A percentile compares a stretch with the other conserved stretches of the same genome.
phyloP scores from a whole-genome alignment of 179 eudicot species.

The Drosera spatulata region DNA sequence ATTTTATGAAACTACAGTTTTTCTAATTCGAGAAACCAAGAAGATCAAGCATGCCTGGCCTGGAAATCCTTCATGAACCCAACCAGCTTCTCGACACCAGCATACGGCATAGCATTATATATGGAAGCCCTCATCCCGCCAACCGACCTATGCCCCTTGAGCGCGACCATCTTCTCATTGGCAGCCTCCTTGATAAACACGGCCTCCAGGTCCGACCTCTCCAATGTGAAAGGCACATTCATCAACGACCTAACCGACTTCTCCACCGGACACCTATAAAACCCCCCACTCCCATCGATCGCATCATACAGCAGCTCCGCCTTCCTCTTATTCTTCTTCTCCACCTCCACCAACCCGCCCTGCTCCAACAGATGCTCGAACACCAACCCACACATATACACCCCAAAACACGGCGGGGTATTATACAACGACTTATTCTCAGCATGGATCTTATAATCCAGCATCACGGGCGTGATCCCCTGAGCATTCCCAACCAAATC shows the following conservation, averaged over 20 bases:
- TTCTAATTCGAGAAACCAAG: neutral
- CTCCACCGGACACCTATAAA: constrained; percentile 87
- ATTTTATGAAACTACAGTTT: neutral
- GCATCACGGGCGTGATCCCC: constrained; percentile 69
- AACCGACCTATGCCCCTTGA: constrained; percentile 90
- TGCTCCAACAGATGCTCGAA: constrained; percentile 84
- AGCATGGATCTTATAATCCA: constrained; percentile 89
- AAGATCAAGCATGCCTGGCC: constrained; percentile 43
- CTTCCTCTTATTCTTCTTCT: constrained; percentile 71
- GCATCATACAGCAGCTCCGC: constrained; percentile 63
- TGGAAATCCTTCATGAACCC: constrained; percentile 95
- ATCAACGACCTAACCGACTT: constrained; percentile 92
- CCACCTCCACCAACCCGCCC: constrained; percentile 78
- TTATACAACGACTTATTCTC: constrained; percentile 78
- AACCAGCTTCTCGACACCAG: constrained; percentile 92
- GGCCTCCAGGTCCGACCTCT: constrained; percentile 63
- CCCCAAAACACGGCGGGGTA: constrained; percentile 89
- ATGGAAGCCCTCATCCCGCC: constrained; percentile 98
- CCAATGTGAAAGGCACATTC: constrained; percentile 95
- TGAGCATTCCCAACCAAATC: constrained; percentile 83
- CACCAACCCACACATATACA: constrained; percentile 92
- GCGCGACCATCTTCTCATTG: constrained; percentile 88
- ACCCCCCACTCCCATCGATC: constrained; percentile 70
- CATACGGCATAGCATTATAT: constrained; percentile 96
- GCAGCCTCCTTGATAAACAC: constrained; percentile 82